Percentiles rank a stretch among this genome's conserved stretches.
Conservation (phyloP, 108 stramenopile genomes). For the Schizochytrium sp. region DNA sequence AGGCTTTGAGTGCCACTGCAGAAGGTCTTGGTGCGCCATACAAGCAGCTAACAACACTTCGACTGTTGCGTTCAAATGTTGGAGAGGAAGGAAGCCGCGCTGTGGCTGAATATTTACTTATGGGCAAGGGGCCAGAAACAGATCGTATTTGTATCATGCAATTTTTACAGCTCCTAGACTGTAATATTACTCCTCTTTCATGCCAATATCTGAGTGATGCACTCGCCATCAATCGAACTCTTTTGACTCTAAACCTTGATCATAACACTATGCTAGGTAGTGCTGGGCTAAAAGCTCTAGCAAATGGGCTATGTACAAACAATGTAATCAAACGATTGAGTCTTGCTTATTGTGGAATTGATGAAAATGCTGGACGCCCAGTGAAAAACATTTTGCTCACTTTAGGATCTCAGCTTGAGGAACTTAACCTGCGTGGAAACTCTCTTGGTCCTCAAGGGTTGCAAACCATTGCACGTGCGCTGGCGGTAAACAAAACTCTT, state of each 20-base stretch:
- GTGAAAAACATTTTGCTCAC: constrained; percentile 17
- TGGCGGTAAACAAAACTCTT: constrained; percentile 11
- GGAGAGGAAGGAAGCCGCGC: constrained; percentile 36
- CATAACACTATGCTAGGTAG: constrained; percentile 20
- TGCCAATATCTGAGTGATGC: neutral
- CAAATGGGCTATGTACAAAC: constrained; percentile 30
- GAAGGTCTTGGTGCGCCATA: constrained; percentile 1
- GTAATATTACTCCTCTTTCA: constrained; percentile 16
- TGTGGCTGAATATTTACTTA: neutral
- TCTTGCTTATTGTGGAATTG: constrained; percentile 14
- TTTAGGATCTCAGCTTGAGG: constrained; percentile 25
- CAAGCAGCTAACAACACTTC: constrained; percentile 32
- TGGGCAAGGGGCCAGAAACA: neutral
- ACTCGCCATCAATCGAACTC: neutral
- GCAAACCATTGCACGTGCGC: neutral
- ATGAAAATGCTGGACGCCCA: neutral
- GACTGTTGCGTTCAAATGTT: constrained; percentile 19
- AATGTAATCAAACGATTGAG: neutral
- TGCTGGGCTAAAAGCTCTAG: neutral
- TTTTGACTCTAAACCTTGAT: constrained; percentile 52
- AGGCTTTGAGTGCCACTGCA: neutral
- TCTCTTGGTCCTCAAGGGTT: constrained; percentile 2
- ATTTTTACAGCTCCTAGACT: constrained; percentile 55
- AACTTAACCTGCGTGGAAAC: constrained; percentile 30
- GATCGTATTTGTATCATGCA: neutral